Evolutionary conservation across 331 rosid species (phyloP).

Genomic region (Cydonia oblonga): DNA sequence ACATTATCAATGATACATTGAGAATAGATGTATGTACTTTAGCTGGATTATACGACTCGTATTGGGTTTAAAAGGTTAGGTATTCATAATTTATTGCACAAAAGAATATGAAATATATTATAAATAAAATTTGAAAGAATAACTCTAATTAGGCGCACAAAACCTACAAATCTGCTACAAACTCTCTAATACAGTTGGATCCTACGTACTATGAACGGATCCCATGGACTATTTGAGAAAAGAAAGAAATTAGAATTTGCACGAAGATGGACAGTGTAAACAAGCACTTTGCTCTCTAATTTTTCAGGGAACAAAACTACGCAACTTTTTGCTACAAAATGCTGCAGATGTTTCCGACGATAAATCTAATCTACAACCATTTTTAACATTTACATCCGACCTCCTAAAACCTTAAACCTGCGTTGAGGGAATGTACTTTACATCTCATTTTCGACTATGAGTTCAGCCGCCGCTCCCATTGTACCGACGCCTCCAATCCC

Average conservation of each 20-base stretch:
- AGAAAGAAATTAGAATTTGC: no score
- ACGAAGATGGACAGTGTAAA: no score
- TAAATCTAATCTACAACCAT: conserved; percentile 1
- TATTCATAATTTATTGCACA: not conserved
- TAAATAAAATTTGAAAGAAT: not conserved
- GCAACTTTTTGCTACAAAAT: not conserved
- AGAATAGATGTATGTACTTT: no score
- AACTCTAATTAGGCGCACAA: not conserved
- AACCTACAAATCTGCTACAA: not conserved
- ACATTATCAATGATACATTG: not conserved
- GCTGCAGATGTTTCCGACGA: not conserved
- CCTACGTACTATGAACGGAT: not conserved
- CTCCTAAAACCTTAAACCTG: not conserved
- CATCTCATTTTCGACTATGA: conserved; percentile 27
- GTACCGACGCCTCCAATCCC: conserved; percentile 36
- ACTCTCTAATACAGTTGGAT: not conserved
- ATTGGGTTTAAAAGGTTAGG: not conserved
- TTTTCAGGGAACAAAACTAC: no score
- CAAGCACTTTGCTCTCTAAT: no score
- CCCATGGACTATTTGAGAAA: not conserved
- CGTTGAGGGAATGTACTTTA: conserved; percentile 11
- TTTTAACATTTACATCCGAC: conserved; percentile 1
- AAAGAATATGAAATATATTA: no score
- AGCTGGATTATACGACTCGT: not conserved
- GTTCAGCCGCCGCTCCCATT: conserved; percentile 42